Conservation (phyloP, 2,329 filamentous ascomycete species). For the Graphiopsis chlorocephala region DNA sequence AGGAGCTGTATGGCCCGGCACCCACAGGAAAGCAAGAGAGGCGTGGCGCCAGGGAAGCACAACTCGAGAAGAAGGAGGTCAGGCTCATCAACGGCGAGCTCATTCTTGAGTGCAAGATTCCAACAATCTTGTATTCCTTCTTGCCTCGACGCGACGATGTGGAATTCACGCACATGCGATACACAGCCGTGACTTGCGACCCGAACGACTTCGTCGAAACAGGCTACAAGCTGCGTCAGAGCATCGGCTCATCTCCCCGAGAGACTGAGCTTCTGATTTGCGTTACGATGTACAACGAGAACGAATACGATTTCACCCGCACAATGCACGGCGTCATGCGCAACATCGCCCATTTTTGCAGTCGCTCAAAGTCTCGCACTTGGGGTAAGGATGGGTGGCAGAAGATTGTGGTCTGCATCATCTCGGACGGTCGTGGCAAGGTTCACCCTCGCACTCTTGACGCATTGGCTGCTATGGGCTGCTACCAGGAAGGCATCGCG, state of each 20-base stretch:
- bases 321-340: slow-evolving; percentile 99
- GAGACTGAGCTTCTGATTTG: slow-evolving; percentile 97
- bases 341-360: slow-evolving; percentile 96
- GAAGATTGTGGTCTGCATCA: slow-evolving; percentile 97
- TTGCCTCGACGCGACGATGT: slow-evolving; percentile 86
- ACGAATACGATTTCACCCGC: slow-evolving; percentile 91
- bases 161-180: slow-evolving; percentile 98
- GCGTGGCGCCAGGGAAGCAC: slow-evolving; percentile 78
- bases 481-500: slow-evolving; percentile 96
- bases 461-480: slow-evolving; percentile 90
- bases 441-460: slow-evolving; percentile 93
- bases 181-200: slow-evolving; percentile 97
- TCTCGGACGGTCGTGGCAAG: slow-evolving; percentile 89
- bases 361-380: slow-evolving; percentile 82
- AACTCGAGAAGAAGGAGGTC: slow-evolving; percentile 91
- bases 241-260: slow-evolving; percentile 75
- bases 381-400: slow-evolving; percentile 99
- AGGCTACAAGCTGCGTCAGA: slow-evolving; percentile 90
- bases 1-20: slow-evolving; percentile 73
- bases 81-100: slow-evolving; percentile 96
- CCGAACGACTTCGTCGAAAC: slow-evolving; percentile 87
- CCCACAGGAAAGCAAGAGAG: slow-evolving; percentile 84
- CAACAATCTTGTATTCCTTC: slow-evolving; percentile 96
- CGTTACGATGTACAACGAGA: slow-evolving; percentile 98
- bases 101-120: slow-evolving; percentile 97